Evolutionary conservation across 305 asterid species (phyloP), one percentile per base, ranked within the genome.

Genomic region (Andrographis paniculata): DNA sequence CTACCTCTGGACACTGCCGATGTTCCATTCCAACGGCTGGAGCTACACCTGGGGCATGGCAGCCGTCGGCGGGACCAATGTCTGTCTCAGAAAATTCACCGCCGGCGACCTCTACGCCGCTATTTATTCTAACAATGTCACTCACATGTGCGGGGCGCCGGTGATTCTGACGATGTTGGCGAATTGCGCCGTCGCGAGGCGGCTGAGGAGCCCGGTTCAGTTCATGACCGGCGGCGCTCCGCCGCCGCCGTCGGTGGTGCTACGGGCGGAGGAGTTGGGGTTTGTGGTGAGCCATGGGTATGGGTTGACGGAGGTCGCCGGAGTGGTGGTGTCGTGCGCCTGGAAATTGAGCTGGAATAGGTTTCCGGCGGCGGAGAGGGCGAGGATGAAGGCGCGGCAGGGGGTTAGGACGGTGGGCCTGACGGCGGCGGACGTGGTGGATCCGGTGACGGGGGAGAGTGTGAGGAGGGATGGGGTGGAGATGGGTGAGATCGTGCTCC

Each of bases 11-110:
- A 77, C 91, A 14, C 50, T 80, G 38, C 91, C 86, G 17, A 77
- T 80, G 80, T 80, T 77, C 62, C 86, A 80, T 47, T 63, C 83
- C 13, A 80, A 77, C 40, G 86, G 91, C 19, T 77, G 91, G 86
- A 77, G 83, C 67, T 80, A 64, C 75, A 72, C 80, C 21, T 76
- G 91, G 86, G 85, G 91, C 6, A 74, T 80, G 79, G 86, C 86
- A 7, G 91, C 79, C 20, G 68, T 53, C 16, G 91, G 86, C 7
- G 91, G 83, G 1, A 61, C 73, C 39, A 80, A 58, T 60, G 23
- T 80, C 14, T 80, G 91, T 16, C 75, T 80, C 22, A 53, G 83
- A 0, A 70, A 52, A 16, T 58, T 80, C 45, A 78, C 77, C 7
- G 75, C 91, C 1, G 9, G 35, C 2, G 15, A 48, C 0, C 43